These are phyloP conservation scores for Primulina tabacum DNA, from an alignment of 257 asterid species.

Conservation along the genomic window DNA sequence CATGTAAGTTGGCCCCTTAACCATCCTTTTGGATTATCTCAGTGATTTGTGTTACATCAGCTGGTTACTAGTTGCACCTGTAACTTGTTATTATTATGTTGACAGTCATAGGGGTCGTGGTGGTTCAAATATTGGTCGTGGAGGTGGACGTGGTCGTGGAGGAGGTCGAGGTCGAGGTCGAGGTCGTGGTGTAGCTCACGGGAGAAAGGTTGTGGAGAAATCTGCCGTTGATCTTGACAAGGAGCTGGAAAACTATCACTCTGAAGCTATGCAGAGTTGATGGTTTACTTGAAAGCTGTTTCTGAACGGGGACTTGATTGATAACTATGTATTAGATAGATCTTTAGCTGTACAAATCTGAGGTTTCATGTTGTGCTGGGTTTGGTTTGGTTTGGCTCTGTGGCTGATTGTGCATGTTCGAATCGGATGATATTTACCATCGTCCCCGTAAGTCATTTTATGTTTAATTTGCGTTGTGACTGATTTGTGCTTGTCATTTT, in stretches of 20 bases:
- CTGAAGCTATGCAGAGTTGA: constrained; percentile 66
- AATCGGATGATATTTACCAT: too few relatives aligned
- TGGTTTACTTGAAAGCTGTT: background rate
- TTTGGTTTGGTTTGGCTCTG: too few relatives aligned
- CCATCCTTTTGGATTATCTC: background rate
- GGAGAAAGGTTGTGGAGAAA: constrained; percentile 51
- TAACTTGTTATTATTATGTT: background rate
- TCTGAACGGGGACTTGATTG: too few relatives aligned
- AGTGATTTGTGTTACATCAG: background rate
- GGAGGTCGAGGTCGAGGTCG: constrained; percentile 34
- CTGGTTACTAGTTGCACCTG: too few relatives aligned
- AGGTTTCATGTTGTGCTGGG: background rate
- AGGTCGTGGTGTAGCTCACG: constrained; percentile 45
- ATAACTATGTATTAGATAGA: background rate
- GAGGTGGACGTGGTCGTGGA: constrained; percentile 38
- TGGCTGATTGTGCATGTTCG: too few relatives aligned
- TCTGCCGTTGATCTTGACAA: constrained; percentile 89
- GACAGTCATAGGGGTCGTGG: constrained; percentile 54
- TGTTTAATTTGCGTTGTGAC: too few relatives aligned
- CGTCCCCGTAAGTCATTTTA: too few relatives aligned
- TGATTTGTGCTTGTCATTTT: too few relatives aligned
- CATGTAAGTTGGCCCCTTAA: constrained; percentile 42
- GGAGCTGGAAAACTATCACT: constrained; percentile 80
- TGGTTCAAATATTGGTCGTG: constrained; percentile 17
- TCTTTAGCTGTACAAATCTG: constrained; percentile 19